Conservation (phyloP, 148 eudicot species). For the Rhododendron ferrugineum region DNA sequence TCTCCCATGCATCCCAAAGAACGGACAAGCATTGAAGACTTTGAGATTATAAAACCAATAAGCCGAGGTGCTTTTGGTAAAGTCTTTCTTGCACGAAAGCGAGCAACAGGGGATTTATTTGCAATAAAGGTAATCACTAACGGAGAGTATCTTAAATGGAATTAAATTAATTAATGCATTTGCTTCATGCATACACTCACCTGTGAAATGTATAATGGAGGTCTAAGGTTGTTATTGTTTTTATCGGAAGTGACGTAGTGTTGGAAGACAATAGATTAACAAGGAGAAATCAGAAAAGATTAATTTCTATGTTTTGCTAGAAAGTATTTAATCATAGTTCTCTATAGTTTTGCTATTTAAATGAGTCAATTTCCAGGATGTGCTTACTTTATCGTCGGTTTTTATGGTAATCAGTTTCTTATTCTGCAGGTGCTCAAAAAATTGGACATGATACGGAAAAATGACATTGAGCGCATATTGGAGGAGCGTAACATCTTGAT, state of each 20-base stretch:
- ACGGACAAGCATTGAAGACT: slow-evolving; percentile 65
- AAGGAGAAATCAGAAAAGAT: neutral
- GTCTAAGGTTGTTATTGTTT: neutral
- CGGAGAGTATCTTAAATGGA: neutral
- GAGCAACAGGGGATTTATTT: slow-evolving; percentile 69
- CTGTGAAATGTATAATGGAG: neutral
- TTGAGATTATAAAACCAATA: slow-evolving; percentile 70
- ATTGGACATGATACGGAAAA: slow-evolving; percentile 55
- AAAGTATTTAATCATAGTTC: neutral
- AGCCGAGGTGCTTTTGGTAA: slow-evolving; percentile 71
- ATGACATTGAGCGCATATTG: slow-evolving; percentile 64
- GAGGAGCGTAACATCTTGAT: slow-evolving; percentile 69
- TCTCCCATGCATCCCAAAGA: slow-evolving; percentile 56
- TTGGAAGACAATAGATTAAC: neutral
- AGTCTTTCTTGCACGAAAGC: slow-evolving; percentile 65
- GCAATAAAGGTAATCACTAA: slow-evolving; percentile 52
- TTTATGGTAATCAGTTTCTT: slow-evolving; percentile 4
- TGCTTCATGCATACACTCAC: slow-evolving; percentile 4
- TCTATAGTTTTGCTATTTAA: neutral
- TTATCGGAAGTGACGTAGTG: neutral
- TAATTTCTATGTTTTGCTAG: neutral
- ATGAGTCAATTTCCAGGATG: neutral
- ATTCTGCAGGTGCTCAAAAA: slow-evolving; percentile 53
- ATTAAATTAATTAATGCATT: neutral
- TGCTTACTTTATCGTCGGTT: neutral